phyloP scores from a whole-genome alignment of 805 yeast species.

The Candida sanyiensis region DNA sequence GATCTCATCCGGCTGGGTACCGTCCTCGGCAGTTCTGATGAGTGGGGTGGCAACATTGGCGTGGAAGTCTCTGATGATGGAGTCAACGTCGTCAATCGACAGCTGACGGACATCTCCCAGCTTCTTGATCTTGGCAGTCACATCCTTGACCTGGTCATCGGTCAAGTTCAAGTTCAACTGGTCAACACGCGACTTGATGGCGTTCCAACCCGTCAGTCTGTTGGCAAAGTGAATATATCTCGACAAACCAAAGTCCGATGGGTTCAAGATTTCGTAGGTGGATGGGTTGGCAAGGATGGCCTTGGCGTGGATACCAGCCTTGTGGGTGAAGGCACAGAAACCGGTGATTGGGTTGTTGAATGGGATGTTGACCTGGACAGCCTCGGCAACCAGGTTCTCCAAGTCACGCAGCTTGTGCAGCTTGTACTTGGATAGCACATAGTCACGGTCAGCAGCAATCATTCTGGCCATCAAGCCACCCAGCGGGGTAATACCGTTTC shows the following conservation, averaged over 20 bases:
- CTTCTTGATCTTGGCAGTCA: slow-evolving; percentile 86
- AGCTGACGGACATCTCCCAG: slow-evolving; percentile 93
- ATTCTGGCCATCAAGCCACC: slow-evolving; percentile 99
- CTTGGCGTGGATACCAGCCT: slow-evolving; percentile 99
- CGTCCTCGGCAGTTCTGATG: slow-evolving; percentile 25
- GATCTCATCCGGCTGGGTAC: slow-evolving; percentile 21
- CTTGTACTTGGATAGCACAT: slow-evolving; percentile 90
- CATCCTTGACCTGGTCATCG: slow-evolving; percentile 93
- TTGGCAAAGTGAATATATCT: slow-evolving; percentile 97
- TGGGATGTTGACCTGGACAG: slow-evolving; percentile 94
- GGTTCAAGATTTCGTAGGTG: slow-evolving; percentile 94
- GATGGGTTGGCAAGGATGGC: slow-evolving; percentile 98
- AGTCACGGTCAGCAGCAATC: slow-evolving; percentile 98
- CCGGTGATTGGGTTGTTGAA: slow-evolving; percentile 99
- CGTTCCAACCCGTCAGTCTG: slow-evolving; percentile 98
- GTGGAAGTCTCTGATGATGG: slow-evolving; percentile 91
- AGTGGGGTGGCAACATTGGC: slow-evolving; percentile 60
- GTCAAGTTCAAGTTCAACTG: slow-evolving; percentile 86
- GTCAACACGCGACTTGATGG: slow-evolving; percentile 96
- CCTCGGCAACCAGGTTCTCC: slow-evolving; percentile 94
- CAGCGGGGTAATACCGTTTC: slow-evolving; percentile 96
- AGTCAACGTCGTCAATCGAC: slow-evolving; percentile 95
- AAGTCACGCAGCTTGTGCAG: slow-evolving; percentile 92
- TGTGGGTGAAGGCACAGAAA: slow-evolving; percentile 98
- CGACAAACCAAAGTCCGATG: slow-evolving; percentile 91